Conservation (phyloP, 2,329 filamentous ascomycete genomes). For the Aciculosporium take region DNA sequence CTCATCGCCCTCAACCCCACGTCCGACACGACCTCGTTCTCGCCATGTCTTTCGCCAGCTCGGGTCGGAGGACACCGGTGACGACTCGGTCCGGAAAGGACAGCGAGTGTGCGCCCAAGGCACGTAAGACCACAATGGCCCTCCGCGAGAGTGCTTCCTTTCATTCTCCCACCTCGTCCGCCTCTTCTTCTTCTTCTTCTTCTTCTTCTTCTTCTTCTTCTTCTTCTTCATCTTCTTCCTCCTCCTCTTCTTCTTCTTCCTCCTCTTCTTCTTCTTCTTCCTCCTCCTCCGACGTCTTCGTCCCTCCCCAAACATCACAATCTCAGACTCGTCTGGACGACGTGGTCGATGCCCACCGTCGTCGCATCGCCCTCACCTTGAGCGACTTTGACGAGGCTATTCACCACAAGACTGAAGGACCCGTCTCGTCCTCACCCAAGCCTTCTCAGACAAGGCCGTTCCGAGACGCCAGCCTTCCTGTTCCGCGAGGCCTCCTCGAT, state of each 20-base stretch:
- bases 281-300: conserved; percentile 26
- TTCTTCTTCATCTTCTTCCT: conserved; percentile 22
- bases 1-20: neutral
- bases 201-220: conserved; percentile 45
- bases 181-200: conserved; percentile 26
- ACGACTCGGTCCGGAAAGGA: conserved; percentile 24
- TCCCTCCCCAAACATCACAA: conserved; percentile 44
- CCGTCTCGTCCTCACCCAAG: conserved; percentile 23
- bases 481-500: conserved; percentile 45
- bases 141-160: conserved; percentile 61
- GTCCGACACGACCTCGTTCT: neutral
- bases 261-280: conserved; percentile 28
- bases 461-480: conserved; percentile 42
- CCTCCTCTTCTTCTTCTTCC: too few relatives aligned
- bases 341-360: conserved; percentile 54
- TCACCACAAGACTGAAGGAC: conserved; percentile 30
- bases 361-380: conserved; percentile 53
- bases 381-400: conserved; percentile 51
- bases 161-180: conserved; percentile 28
- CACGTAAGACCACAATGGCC: conserved; percentile 24
- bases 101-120: conserved; percentile 18
- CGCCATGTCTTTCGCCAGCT: conserved; percentile 34
- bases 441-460: conserved; percentile 20
- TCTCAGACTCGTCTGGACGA: conserved; percentile 58
- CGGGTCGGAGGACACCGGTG: conserved; percentile 31